Evolutionary conservation across 345 rosid species (phyloP).

Genomic region (Eucalyptus guilfoylei): DNA sequence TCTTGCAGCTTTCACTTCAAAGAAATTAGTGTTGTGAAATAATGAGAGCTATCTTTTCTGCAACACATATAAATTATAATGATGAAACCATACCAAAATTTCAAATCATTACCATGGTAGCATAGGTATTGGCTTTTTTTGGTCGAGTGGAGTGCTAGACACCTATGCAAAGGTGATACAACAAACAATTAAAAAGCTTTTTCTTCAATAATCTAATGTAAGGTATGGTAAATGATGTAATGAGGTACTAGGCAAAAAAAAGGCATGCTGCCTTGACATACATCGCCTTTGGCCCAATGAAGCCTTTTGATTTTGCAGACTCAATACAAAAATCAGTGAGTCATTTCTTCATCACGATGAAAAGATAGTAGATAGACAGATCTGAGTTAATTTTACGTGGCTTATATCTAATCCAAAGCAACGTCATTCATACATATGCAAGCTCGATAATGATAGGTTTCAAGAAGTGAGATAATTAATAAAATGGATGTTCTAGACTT

Average conservation of each 20-base stretch:
- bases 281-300: not conserved
- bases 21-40: not conserved
- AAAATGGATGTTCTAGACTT: no score
- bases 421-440: accelerated
- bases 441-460: no score
- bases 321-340: not conserved
- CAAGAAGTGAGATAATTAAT: no score
- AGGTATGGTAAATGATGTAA: not conserved
- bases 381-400: no score
- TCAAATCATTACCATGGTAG: slow-evolving; percentile 50
- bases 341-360: accelerated
- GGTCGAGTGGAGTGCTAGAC: slow-evolving; percentile 42
- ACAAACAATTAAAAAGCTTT: not conserved
- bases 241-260: not conserved
- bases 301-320: not conserved
- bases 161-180: slow-evolving; percentile 43
- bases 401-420: no score
- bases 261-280: not conserved
- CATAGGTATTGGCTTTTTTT: slow-evolving; percentile 50
- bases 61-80: not conserved
- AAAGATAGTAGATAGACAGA: accelerated
- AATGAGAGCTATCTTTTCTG: not conserved
- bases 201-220: not conserved
- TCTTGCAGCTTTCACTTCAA: not conserved
- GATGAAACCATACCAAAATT: not conserved